Conservation (phyloP, 495 filamentous ascomycete genomes). For the Physcia stellaris region DNA sequence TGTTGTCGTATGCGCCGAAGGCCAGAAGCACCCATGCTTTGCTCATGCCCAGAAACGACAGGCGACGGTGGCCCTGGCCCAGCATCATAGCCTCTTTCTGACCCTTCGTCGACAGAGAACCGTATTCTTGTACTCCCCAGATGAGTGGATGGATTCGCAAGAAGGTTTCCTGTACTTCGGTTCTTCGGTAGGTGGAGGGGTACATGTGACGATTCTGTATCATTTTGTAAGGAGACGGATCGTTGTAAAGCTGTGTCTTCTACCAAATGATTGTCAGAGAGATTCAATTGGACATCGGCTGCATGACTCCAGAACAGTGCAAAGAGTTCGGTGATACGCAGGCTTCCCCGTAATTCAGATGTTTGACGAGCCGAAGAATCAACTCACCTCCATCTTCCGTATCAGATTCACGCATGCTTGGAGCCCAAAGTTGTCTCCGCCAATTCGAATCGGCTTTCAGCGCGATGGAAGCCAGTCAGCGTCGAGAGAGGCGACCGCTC, state of each 20-base stretch:
- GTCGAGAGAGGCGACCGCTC: too few relatives aligned
- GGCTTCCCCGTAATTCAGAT: too few relatives aligned
- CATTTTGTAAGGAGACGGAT: neutral
- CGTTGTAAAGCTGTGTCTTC: too few relatives aligned
- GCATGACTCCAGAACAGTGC: too few relatives aligned
- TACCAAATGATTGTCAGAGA: too few relatives aligned
- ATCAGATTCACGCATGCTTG: too few relatives aligned
- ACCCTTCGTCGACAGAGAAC: conserved; percentile 27
- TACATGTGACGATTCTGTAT: neutral
- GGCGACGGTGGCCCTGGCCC: conserved; percentile 36
- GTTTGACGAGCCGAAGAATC: too few relatives aligned
- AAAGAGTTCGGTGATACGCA: too few relatives aligned
- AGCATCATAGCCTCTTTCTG: conserved; percentile 24
- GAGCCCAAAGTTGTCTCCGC: too few relatives aligned
- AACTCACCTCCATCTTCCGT: conserved; percentile 1
- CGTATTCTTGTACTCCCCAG: conserved; percentile 17
- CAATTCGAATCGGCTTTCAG: too few relatives aligned
- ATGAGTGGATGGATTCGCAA: conserved; percentile 23
- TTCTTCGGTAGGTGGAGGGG: conserved; percentile 39
- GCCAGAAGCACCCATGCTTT: conserved; percentile 55
- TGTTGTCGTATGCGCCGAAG: conserved; percentile 87
- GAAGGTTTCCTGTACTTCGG: conserved; percentile 48
- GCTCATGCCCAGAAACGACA: conserved; percentile 43
- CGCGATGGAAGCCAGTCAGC: too few relatives aligned
- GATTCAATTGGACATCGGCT: too few relatives aligned